These are phyloP conservation scores for Arthrobotrys sinensis DNA, from an alignment of 2,329 filamentous ascomycete species.

Conservation along the genomic window DNA sequence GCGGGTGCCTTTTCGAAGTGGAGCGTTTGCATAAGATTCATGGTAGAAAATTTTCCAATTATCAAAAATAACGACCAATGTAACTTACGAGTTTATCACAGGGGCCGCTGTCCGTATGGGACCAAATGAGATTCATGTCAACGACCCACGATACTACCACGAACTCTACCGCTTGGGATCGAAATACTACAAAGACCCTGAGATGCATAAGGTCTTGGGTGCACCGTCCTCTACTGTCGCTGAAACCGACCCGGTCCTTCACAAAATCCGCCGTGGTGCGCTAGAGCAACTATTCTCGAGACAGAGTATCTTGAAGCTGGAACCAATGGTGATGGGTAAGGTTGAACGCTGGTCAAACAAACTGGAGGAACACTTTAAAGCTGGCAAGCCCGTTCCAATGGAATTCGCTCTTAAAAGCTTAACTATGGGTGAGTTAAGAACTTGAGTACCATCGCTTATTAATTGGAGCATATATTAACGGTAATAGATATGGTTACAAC, in stretches of 20 bases:
- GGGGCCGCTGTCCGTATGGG: constrained; percentile 32
- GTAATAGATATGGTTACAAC: constrained; percentile 41
- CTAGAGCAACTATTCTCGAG: constrained; percentile 38
- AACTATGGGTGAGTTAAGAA: constrained; percentile 14
- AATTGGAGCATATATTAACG: not conserved
- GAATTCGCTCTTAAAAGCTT: constrained; percentile 33
- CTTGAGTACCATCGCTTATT: not conserved
- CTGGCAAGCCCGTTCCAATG: constrained; percentile 32
- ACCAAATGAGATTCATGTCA: constrained; percentile 36
- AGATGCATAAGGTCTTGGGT: constrained; percentile 43
- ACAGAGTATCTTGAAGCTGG: constrained; percentile 40
- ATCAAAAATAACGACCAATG: not conserved
- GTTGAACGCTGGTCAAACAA: constrained; percentile 29
- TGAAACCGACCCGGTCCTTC: constrained; percentile 27
- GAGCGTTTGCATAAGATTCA: constrained; percentile 34
- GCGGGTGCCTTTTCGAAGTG: constrained; percentile 28
- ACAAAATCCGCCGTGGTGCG: constrained; percentile 29
- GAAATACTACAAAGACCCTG: constrained; percentile 38
- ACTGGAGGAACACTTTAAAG: constrained; percentile 31
- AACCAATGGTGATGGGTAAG: constrained; percentile 36
- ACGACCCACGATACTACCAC: constrained; percentile 36
- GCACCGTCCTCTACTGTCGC: constrained; percentile 35
- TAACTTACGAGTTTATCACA: not conserved
- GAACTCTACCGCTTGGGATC: constrained; percentile 38
- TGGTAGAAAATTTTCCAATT: not conserved